Conservation (phyloP, 1,284 basidiomycete genomes). For the Irpex lacteus region DNA sequence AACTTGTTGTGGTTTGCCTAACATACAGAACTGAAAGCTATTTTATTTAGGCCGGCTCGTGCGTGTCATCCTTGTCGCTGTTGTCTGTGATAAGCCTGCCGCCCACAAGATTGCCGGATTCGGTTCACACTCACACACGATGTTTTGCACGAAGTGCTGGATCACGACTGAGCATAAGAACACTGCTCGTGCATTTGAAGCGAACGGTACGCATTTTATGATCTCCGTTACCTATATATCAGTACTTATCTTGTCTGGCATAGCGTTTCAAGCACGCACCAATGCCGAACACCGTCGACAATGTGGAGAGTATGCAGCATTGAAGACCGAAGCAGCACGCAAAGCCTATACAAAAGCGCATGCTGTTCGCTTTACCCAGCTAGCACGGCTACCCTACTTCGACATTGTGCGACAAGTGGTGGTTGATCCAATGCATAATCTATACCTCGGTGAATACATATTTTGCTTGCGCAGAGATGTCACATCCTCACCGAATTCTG, state of each 20-base stretch:
- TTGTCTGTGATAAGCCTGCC: slow-evolving; percentile 37
- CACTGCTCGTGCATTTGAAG: slow-evolving; percentile 14
- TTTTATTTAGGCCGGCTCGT: slow-evolving; percentile 19
- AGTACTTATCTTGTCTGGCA: neutral
- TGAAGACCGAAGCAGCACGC: slow-evolving; percentile 10
- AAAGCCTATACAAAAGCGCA: slow-evolving; percentile 19
- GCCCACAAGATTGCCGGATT: slow-evolving; percentile 35
- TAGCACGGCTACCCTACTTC: slow-evolving; percentile 27
- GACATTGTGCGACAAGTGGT: slow-evolving; percentile 24
- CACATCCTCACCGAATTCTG: neutral
- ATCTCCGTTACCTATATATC: neutral
- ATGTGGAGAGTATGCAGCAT: slow-evolving; percentile 5
- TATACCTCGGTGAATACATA: slow-evolving; percentile 20
- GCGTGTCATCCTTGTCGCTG: slow-evolving; percentile 28
- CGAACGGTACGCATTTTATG: slow-evolving; percentile 4
- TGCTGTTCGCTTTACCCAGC: slow-evolving; percentile 23
- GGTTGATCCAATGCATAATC: slow-evolving; percentile 30
- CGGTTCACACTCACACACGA: slow-evolving; percentile 29
- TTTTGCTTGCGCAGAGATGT: neutral
- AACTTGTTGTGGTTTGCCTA: neutral
- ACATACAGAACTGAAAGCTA: neutral
- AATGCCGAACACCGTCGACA: slow-evolving; percentile 13
- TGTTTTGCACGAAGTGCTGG: slow-evolving; percentile 34
- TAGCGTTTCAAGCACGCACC: slow-evolving; percentile 15
- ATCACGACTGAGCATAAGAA: slow-evolving; percentile 21